A percentile compares a stretch with the other conserved stretches of the same genome.
Conservation (phyloP, 176 grass and related monocot species). For the Puya raimondii region DNA sequence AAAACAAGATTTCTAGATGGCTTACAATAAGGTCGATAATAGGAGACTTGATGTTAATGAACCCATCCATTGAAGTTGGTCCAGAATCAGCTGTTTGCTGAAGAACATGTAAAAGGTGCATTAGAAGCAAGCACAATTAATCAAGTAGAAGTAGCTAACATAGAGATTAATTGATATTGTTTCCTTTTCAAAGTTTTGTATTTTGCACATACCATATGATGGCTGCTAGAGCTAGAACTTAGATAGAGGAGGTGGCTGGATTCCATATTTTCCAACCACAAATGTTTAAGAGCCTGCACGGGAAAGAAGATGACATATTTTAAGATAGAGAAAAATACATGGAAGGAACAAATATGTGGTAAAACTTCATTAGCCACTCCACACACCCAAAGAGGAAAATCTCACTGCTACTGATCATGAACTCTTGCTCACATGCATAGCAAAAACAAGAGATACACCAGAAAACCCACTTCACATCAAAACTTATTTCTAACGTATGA, state of each 20-base stretch:
- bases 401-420: no score
- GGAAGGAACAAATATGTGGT: no score
- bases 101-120: background rate
- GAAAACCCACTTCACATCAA: background rate
- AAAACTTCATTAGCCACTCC: no score
- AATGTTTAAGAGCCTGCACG: background rate
- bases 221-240: background rate
- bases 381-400: no score
- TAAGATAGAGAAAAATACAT: no score
- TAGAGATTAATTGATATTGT: background rate
- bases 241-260: background rate
- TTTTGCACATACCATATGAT: background rate
- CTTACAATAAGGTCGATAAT: no score
- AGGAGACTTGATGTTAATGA: no score
- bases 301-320: background rate
- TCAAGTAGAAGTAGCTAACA: no score
- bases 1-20: conserved; percentile 1
- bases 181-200: background rate
- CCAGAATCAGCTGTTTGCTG: background rate
- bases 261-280: background rate
- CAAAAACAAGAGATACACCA: background rate
- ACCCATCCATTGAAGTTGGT: no score
- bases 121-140: background rate
- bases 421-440: background rate
- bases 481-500: background rate